Conservation (phyloP, 257 asterid genomes). For the Nicotiana sylvestris region DNA sequence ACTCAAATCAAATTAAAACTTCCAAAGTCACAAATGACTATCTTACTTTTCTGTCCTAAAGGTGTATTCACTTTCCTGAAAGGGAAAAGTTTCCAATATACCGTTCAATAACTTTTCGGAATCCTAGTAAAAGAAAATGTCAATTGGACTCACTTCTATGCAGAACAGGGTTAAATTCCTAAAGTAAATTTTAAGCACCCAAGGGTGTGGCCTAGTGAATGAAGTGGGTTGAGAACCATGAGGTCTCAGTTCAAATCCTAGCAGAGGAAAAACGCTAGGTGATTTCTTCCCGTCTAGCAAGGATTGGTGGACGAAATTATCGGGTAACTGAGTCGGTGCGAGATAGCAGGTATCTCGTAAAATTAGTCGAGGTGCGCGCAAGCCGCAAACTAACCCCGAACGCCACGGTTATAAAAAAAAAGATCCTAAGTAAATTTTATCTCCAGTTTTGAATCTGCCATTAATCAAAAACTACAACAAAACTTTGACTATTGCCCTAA, state of each 20-base stretch:
- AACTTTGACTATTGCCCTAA: background rate
- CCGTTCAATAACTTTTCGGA: background rate
- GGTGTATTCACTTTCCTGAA: background rate
- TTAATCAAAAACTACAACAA: background rate
- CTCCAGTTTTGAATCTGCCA: background rate
- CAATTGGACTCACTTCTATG: background rate
- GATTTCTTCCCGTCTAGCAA: too few relatives aligned
- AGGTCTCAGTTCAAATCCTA: too few relatives aligned
- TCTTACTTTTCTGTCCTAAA: background rate
- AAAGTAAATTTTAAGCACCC: background rate
- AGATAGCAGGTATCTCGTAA: too few relatives aligned
- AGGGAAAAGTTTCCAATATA: background rate
- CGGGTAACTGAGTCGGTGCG: too few relatives aligned
- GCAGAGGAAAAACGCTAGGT: too few relatives aligned
- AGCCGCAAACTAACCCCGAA: too few relatives aligned
- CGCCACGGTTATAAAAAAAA: too few relatives aligned
- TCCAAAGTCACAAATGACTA: background rate
- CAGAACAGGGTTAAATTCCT: background rate
- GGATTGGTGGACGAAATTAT: too few relatives aligned
- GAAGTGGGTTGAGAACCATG: too few relatives aligned
- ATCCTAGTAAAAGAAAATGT: background rate
- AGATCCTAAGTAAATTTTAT: background rate
- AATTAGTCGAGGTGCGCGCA: too few relatives aligned
- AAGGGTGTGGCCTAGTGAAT: too few relatives aligned
- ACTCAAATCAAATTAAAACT: background rate